Evolutionary conservation across 768 basidiomycete species (phyloP).

Genomic region (Podaxis pistillaris): DNA sequence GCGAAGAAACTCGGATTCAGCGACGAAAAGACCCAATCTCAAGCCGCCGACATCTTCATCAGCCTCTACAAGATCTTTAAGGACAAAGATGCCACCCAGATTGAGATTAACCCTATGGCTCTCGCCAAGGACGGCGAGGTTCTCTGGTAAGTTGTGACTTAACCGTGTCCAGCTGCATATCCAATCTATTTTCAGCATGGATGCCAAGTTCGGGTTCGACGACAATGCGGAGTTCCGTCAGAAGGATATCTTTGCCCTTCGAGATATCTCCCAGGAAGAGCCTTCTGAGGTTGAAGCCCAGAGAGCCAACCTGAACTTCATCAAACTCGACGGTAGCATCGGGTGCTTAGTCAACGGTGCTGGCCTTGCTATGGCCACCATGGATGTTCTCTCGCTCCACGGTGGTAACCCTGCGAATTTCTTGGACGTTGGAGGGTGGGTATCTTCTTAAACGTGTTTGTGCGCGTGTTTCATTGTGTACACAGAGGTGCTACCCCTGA

Average conservation of each 20-base stretch:
- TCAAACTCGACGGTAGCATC: conserved; percentile 96
- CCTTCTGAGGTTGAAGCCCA: conserved; percentile 97
- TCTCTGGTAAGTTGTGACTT: conserved; percentile 67
- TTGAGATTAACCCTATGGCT: conserved; percentile 98
- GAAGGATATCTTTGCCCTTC: conserved; percentile 80
- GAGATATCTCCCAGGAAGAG: conserved; percentile 94
- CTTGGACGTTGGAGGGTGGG: conserved; percentile 94
- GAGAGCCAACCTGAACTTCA: conserved; percentile 94
- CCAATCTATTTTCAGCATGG: conserved; percentile 67
- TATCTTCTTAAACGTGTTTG: not conserved
- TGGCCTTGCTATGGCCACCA: conserved; percentile 98
- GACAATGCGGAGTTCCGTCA: conserved; percentile 99
- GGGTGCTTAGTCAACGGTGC: conserved; percentile 99
- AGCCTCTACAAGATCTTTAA: conserved; percentile 97
- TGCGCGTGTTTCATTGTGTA: conserved; percentile 13
- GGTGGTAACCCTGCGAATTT: conserved; percentile 99
- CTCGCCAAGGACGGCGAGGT: conserved; percentile 90
- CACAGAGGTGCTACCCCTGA: conserved; percentile 94
- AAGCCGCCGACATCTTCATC: conserved; percentile 92
- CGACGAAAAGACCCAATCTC: conserved; percentile 61
- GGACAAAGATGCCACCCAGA: conserved; percentile 98
- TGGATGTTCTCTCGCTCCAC: conserved; percentile 97
- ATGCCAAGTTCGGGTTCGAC: conserved; percentile 99
- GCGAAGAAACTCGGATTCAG: conserved; percentile 93
- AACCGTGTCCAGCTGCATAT: conserved; percentile 4